Conservation (phyloP, 306 rosid species). For the Prunus padus region DNA sequence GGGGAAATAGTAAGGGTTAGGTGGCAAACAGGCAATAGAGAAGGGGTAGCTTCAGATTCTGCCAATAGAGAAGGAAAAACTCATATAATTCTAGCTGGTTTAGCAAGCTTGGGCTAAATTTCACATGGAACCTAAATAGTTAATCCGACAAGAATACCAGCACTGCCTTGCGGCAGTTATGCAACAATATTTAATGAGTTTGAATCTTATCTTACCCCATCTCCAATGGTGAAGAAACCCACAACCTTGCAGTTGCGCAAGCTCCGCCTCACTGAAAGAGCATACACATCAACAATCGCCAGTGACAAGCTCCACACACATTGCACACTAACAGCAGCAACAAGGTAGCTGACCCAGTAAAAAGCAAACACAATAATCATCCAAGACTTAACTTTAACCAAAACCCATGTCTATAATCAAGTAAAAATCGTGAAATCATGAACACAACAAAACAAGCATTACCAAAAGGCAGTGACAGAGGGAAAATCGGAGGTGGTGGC, state of each 20-base stretch:
- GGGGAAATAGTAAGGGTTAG: neutral
- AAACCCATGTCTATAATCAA: neutral
- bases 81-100: neutral
- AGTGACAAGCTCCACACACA: conserved; percentile 46
- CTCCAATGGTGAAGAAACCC: conserved; percentile 37
- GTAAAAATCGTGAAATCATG: neutral
- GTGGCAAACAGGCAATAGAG: neutral
- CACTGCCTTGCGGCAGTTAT: neutral
- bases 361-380: neutral
- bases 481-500: conserved; percentile 37
- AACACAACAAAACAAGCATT: neutral
- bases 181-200: neutral
- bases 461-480: conserved; percentile 42
- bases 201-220: conserved; percentile 32
- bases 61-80: neutral
- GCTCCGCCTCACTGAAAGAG: conserved; percentile 36
- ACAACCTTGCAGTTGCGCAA: conserved; percentile 30
- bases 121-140: neutral
- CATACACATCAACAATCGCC: conserved; percentile 42
- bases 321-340: conserved; percentile 48
- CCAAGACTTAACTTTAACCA: neutral
- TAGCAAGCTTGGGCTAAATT: neutral
- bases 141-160: too few species aligned
- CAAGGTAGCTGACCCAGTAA: conserved; percentile 33
- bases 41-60: neutral